Conservation (phyloP, 495 filamentous ascomycete genomes). For the Neurospora sp. region DNA sequence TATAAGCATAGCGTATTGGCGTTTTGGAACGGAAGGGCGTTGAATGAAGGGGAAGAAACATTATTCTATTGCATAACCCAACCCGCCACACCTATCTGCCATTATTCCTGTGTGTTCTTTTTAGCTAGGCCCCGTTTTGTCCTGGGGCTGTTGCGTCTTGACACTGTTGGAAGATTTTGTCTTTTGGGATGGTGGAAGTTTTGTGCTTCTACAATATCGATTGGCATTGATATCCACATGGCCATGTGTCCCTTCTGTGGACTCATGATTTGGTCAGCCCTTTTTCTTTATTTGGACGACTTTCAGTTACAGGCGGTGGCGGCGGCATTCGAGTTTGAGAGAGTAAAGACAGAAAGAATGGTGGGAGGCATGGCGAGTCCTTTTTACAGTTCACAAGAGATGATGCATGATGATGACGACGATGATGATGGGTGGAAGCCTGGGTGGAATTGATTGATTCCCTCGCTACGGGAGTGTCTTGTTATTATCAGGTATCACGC, state of each 20-base stretch:
- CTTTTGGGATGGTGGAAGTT: neutral
- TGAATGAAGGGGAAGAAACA: constrained; percentile 1
- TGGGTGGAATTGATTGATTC: neutral
- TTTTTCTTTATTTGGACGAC: neutral
- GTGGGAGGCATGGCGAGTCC: neutral
- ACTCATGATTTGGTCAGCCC: neutral
- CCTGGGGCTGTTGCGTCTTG: neutral
- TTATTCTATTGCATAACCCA: neutral
- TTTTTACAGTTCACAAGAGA: neutral
- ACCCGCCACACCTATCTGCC: neutral
- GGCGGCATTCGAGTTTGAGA: neutral
- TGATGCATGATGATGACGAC: neutral
- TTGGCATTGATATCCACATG: neutral
- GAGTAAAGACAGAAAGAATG: neutral
- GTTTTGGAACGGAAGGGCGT: constrained; percentile 6
- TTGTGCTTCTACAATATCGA: neutral
- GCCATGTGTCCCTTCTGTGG: neutral
- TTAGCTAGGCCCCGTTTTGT: neutral
- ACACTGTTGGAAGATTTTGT: neutral
- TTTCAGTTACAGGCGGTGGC: neutral
- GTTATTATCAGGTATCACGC: neutral
- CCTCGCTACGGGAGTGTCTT: neutral
- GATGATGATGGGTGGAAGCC: neutral
- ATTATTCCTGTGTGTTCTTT: neutral
- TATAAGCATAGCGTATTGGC: constrained; percentile 18